A percentile compares a stretch with the other conserved stretches of the same genome.
These are phyloP conservation scores for Brassica juncea DNA, from an alignment of 345 rosid species.

Conservation along the genomic window DNA sequence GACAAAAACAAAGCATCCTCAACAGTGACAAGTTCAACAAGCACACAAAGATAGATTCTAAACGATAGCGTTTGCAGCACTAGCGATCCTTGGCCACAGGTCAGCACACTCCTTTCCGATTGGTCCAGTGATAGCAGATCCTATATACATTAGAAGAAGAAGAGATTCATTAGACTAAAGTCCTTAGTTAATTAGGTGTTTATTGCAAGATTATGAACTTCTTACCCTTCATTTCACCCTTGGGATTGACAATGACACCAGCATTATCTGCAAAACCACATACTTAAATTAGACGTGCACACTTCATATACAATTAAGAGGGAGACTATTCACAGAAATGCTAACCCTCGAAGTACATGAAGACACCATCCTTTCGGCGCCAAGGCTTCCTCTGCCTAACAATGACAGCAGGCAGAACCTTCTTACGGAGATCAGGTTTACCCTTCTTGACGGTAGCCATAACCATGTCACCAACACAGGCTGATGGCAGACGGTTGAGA, in stretches of 20 bases:
- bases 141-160: conserved; percentile 28
- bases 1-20: conserved; percentile 31
- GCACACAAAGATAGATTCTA: conserved; percentile 15
- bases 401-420: conserved; percentile 16
- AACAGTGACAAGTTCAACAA: background rate
- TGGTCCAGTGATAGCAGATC: conserved; percentile 85
- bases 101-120: conserved; percentile 89
- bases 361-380: background rate
- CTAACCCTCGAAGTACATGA: background rate
- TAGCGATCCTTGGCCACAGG: conserved; percentile 62
- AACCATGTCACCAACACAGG: conserved; percentile 50
- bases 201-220: background rate
- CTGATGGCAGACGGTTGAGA: conserved; percentile 46
- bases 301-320: background rate
- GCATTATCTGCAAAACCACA: conserved; percentile 60
- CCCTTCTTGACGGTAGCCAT: conserved; percentile 51
- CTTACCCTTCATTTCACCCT: conserved; percentile 85
- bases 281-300: background rate
- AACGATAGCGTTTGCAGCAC: conserved; percentile 49
- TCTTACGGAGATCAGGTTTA: conserved; percentile 45
- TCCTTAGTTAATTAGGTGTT: background rate
- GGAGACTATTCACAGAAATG: background rate
- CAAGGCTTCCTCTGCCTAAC: background rate
- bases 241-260: conserved; percentile 78
- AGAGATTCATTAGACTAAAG: background rate